A percentile compares a stretch with the other conserved stretches of the same genome.
These are phyloP conservation scores for Cercospora brassicicola DNA, from an alignment of 2,329 filamentous ascomycete genomes.

Conservation along the genomic window DNA sequence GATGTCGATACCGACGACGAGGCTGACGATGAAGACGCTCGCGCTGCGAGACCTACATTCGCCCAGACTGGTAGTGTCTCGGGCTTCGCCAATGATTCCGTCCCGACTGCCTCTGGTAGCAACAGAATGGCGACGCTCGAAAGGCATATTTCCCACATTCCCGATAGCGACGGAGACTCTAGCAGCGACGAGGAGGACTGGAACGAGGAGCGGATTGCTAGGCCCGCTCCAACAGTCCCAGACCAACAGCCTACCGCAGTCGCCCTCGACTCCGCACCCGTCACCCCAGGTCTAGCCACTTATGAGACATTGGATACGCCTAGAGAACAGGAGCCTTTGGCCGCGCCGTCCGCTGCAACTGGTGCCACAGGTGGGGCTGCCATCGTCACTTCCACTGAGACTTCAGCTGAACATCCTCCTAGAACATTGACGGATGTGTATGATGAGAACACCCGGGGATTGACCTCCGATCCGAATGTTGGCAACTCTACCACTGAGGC, in stretches of 20 bases:
- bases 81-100: conserved; percentile 14
- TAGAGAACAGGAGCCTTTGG: neutral
- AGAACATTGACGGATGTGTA: conserved; percentile 12
- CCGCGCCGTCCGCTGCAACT: neutral
- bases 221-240: neutral
- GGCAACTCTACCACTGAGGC: neutral
- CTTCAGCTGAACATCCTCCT: conserved; percentile 7
- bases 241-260: conserved; percentile 3
- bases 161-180: conserved; percentile 28
- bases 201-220: conserved; percentile 20
- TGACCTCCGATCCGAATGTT: neutral
- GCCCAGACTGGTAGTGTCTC: conserved; percentile 18
- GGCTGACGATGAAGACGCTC: neutral
- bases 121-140: conserved; percentile 33
- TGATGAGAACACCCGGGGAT: neutral
- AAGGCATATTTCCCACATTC: conserved; percentile 36
- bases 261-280: neutral
- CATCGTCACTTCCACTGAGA: neutral
- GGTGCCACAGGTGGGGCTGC: neutral
- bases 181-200: conserved; percentile 20
- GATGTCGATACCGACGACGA: conserved; percentile 1
- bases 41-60: conserved; percentile 17
- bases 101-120: neutral
- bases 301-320: neutral
- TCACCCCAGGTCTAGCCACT: neutral